Base-by-base conservation (phyloP, 2,329 filamentous ascomycete species). In the Fusarium neocosmosporiellum region DNA sequence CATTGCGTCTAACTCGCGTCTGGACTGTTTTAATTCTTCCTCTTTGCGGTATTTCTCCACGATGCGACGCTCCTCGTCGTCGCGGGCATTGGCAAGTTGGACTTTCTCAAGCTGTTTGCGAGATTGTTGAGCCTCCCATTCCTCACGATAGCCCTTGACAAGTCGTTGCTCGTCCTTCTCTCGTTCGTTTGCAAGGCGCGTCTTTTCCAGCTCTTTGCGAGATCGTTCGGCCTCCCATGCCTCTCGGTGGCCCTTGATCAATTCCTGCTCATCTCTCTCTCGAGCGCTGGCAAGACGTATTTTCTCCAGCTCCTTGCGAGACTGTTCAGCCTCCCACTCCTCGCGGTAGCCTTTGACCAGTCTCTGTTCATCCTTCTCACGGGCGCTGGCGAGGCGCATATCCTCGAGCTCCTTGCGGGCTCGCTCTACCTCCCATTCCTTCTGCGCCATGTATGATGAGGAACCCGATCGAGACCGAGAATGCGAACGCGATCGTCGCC, bases 1-100 rank as follows among this genome's bases (percentile, higher is more conserved):
- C 67, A 87, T 85, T 24, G 82, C 80, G 31, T 87, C 84, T 2
- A 89, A 80, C 78, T 87, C 87, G 39, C 80, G 81, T 78, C 86
- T 87, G 43, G 85, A 84, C 4, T 82, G 83, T 62, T 85, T 83
- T 31, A 89, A 83, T 74, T 89, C 87, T 20, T 86, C 84, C 46
- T 86, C 84, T 66, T 72, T 70, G 7, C 43, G 70, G 34, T 79
- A 81, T 63, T 85, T 82, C 66, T 85, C 83, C 63, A 85, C 73
- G 20, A 78, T 72, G 16, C 80, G 81, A 34, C 76, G 78, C 27
- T 83, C 76, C 36, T 81, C 79, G 24, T 83, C 78, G 5, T 81
- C 85, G 73, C 79, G 84, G 14, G 65, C 46, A 22, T 66, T 73
- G 58, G 66, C 36, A 39, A 73, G 34, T 11, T 60, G 67, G 46